phyloP scores from a whole-genome alignment of 2,329 filamentous ascomycete genomes.

The Diaporthe nobilis region DNA sequence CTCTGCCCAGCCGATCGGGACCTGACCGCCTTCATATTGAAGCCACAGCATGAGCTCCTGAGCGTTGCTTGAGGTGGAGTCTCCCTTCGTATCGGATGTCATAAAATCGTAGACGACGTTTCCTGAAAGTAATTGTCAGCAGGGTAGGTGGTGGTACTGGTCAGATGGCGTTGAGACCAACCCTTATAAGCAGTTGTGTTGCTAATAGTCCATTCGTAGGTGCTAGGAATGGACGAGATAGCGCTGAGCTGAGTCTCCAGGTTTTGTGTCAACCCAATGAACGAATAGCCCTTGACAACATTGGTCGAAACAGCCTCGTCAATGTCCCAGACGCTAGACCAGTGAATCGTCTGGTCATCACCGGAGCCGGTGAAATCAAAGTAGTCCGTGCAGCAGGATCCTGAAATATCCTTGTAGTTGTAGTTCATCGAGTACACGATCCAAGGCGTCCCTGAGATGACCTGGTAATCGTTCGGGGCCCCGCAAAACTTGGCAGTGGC shows the following conservation, averaged over 20 bases:
- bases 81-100: slow-evolving; percentile 58
- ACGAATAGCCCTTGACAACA: slow-evolving; percentile 60
- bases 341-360: slow-evolving; percentile 50
- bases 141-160: too few relatives aligned
- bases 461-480: slow-evolving; percentile 47
- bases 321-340: slow-evolving; percentile 57
- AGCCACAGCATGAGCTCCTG: slow-evolving; percentile 63
- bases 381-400: slow-evolving; percentile 57
- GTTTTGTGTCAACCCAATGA: slow-evolving; percentile 59
- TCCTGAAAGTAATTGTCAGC: slow-evolving; percentile 44
- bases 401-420: slow-evolving; percentile 55
- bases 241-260: slow-evolving; percentile 55
- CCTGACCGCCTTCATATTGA: slow-evolving; percentile 58
- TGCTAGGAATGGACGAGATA: slow-evolving; percentile 56
- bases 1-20: slow-evolving; percentile 58
- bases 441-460: slow-evolving; percentile 57
- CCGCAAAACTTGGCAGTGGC: slow-evolving; percentile 43
- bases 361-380: slow-evolving; percentile 52
- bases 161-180: neutral
- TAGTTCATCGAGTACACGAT: slow-evolving; percentile 63
- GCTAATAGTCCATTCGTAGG: slow-evolving; percentile 56
- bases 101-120: slow-evolving; percentile 61
- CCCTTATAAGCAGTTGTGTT: slow-evolving; percentile 58
- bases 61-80: slow-evolving; percentile 55
- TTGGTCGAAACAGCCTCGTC: slow-evolving; percentile 52